A percentile compares a stretch with the other conserved stretches of the same genome.
phyloP scores from a whole-genome alignment of 331 rosid genomes.

The Spiraea crenata region DNA sequence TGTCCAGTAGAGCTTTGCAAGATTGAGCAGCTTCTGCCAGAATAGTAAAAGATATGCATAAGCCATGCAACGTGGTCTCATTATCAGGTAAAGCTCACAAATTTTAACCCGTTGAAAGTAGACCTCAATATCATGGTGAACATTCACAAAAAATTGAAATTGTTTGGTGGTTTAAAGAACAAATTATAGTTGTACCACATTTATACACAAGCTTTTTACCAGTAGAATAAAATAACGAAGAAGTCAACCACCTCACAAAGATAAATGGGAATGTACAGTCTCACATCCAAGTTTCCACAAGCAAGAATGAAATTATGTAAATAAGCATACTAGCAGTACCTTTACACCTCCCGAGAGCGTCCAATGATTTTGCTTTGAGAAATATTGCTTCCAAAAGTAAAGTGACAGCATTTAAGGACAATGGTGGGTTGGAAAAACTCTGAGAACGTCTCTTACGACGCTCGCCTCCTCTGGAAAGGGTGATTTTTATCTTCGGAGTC shows the following conservation, averaged over 20 bases:
- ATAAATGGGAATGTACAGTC: constrained; percentile 1
- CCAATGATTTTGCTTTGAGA: constrained; percentile 81
- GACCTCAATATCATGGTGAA: constrained; percentile 4
- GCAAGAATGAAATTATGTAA: constrained; percentile 14
- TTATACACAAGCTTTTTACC: background rate
- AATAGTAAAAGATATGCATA: constrained; percentile 26
- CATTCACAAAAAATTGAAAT: background rate
- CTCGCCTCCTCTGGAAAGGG: constrained; percentile 60
- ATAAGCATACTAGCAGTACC: constrained; percentile 41
- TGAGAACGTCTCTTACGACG: constrained; percentile 51
- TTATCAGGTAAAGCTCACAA: constrained; percentile 17
- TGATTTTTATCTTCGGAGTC: constrained; percentile 61
- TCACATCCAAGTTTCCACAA: constrained; percentile 21
- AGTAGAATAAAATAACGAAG: background rate
- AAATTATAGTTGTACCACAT: background rate
- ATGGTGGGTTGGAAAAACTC: constrained; percentile 41
- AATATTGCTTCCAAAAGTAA: constrained; percentile 78
- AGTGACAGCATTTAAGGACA: constrained; percentile 74
- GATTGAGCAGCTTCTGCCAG: constrained; percentile 90
- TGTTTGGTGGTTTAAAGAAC: background rate
- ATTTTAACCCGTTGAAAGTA: background rate
- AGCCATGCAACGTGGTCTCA: constrained; percentile 21
- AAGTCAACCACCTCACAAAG: background rate
- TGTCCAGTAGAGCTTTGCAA: constrained; percentile 79
- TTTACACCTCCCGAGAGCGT: constrained; percentile 69